phyloP scores from a whole-genome alignment of 192 early-diverging fungal genomes.

The Cladochytrium replicatum region DNA sequence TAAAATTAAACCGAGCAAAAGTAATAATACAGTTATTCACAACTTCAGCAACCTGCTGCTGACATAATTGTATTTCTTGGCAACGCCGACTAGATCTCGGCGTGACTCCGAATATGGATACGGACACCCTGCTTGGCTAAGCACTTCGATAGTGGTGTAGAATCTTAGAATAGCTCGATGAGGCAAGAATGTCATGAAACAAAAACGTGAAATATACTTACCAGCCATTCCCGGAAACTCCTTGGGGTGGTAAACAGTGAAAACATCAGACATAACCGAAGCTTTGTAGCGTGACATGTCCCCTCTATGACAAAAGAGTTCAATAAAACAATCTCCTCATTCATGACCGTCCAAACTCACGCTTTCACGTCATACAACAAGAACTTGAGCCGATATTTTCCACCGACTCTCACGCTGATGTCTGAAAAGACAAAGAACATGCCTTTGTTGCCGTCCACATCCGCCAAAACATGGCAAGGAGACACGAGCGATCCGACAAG shows the following conservation, averaged over 20 bases:
- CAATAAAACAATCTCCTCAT: too few relatives aligned
- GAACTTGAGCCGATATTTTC: conserved; percentile 26
- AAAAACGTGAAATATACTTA: too few relatives aligned
- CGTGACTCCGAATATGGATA: conserved; percentile 7
- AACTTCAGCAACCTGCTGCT: too few relatives aligned
- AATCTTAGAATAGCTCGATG: too few relatives aligned
- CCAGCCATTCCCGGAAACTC: conserved; percentile 12
- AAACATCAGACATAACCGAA: conserved; percentile 12
- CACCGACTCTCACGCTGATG: conserved; percentile 18
- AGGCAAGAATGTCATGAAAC: too few relatives aligned
- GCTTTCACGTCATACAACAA: conserved; percentile 21
- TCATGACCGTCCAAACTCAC: too few relatives aligned
- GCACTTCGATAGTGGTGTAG: conserved; percentile 4
- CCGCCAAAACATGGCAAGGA: conserved; percentile 14
- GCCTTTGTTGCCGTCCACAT: conserved; percentile 10
- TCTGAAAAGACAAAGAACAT: conserved; percentile 32
- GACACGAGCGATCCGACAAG: conserved; percentile 25
- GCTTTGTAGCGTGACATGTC: too few relatives aligned
- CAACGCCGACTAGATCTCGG: too few relatives aligned
- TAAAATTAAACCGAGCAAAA: too few relatives aligned
- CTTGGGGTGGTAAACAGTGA: conserved; percentile 9
- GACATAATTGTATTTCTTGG: too few relatives aligned
- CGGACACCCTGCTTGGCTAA: conserved; percentile 11
- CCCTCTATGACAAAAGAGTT: too few relatives aligned
- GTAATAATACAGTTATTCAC: too few relatives aligned